A percentile compares a stretch with the other conserved stretches of the same genome.
Conservation (phyloP, 225 moss, liverwort and hornwort species). For the Straminergon stramineum region DNA sequence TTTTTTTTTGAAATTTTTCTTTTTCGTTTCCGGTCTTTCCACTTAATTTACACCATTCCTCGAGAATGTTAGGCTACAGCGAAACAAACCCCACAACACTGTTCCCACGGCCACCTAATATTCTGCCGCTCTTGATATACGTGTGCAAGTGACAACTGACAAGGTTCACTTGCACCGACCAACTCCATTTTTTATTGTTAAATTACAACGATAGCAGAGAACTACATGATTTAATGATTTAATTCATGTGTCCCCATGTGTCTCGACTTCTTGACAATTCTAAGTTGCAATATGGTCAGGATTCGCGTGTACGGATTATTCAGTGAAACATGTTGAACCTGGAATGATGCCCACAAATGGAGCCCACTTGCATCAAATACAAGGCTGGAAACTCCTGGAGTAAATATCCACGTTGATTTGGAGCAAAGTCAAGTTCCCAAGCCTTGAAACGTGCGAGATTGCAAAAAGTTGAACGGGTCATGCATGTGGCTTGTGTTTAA, state of each 20-base stretch:
- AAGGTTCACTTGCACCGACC: not conserved
- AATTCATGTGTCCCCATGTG: too few relatives aligned
- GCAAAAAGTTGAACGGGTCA: too few relatives aligned
- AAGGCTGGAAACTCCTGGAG: not conserved
- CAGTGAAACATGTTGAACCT: not conserved
- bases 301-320: not conserved
- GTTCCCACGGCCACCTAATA: not conserved
- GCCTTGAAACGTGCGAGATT: not conserved
- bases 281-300: not conserved
- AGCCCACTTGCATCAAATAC: not conserved
- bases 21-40: not conserved
- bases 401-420: not conserved
- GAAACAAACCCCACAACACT: not conserved
- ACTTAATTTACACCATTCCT: not conserved
- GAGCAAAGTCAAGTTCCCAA: rapidly evolving
- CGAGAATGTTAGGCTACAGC: not conserved
- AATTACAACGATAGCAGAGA: not conserved
- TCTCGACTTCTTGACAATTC: too few relatives aligned
- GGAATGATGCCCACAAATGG: not conserved
- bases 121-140: not conserved
- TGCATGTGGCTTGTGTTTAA: too few relatives aligned
- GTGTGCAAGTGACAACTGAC: not conserved
- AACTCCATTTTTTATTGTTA: not conserved
- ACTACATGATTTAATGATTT: not conserved
- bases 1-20: not conserved